These are phyloP conservation scores for Leishmania aethiopica DNA, from an alignment of 208 protist genomes.

Conservation along the genomic window DNA sequence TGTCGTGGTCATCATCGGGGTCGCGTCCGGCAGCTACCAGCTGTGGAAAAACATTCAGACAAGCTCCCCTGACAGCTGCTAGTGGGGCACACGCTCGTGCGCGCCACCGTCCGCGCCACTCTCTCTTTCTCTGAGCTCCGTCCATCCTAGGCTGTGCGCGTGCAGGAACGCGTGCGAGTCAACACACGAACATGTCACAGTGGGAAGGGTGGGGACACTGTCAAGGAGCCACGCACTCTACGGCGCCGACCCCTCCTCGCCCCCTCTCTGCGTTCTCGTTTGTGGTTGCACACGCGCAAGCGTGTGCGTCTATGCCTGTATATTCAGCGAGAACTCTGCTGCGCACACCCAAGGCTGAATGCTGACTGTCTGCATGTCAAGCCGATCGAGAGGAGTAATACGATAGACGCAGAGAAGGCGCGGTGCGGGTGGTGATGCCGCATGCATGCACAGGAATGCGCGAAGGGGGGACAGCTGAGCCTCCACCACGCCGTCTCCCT, in stretches of 20 bases:
- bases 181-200: neutral
- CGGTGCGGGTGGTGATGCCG: neutral
- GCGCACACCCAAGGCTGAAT: neutral
- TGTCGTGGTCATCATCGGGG: constrained; percentile 44
- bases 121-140: neutral
- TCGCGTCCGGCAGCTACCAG: constrained; percentile 51
- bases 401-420: neutral
- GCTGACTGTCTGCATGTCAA: neutral
- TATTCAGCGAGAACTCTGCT: neutral
- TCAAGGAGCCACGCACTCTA: neutral
- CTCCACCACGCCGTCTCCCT: neutral
- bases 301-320: neutral
- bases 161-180: too few species aligned
- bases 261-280: neutral
- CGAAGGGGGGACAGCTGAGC: neutral
- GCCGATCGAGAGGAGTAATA: too few species aligned
- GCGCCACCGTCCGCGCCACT: neutral
- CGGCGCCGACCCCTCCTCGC: neutral
- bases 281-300: neutral
- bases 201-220: too few species aligned
- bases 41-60: constrained; percentile 57
- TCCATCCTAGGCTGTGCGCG: neutral
- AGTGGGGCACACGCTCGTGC: neutral
- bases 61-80: constrained; percentile 36
- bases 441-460: neutral